phyloP scores from a whole-genome alignment of 805 yeast species.

The Kuraishia molischiana region DNA sequence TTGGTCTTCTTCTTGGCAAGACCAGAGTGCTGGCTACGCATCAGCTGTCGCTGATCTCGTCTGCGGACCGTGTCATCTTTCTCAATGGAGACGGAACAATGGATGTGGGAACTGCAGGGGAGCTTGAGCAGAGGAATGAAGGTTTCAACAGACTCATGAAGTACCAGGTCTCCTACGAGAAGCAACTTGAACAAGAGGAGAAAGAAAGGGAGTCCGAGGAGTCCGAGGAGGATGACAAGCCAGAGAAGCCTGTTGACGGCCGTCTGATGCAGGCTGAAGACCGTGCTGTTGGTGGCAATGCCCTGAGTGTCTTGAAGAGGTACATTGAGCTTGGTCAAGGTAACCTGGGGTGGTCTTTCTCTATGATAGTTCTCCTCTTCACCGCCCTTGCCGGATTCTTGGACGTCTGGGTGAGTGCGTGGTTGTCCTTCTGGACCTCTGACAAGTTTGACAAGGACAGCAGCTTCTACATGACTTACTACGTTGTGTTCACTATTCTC shows the following conservation, averaged over 20 bases:
- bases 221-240: too few relatives aligned
- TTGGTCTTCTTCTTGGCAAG: conserved; percentile 42
- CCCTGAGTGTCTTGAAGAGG: conserved; percentile 33
- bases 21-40: conserved; percentile 81
- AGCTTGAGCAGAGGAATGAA: conserved; percentile 30
- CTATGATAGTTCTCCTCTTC: conserved; percentile 17
- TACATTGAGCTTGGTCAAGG: conserved; percentile 53
- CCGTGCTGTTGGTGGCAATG: conserved; percentile 46
- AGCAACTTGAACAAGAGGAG: too few relatives aligned
- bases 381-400: conserved; percentile 34
- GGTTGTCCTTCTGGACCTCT: conserved; percentile 80
- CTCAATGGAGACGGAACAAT: conserved; percentile 56
- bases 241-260: too few relatives aligned
- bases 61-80: conserved; percentile 63
- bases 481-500: conserved; percentile 49
- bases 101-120: conserved; percentile 50
- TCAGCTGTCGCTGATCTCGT: conserved; percentile 59
- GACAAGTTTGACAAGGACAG: conserved; percentile 37
- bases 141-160: conserved; percentile 30
- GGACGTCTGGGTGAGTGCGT: conserved; percentile 49
- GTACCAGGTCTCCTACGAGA: too few relatives aligned
- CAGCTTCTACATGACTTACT: conserved; percentile 65
- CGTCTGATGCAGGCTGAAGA: conserved; percentile 42
- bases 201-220: too few relatives aligned
- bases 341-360: conserved; percentile 20